These are phyloP conservation scores for Boletus rex-veris DNA, from an alignment of 768 basidiomycete genomes.

Conservation along the genomic window DNA sequence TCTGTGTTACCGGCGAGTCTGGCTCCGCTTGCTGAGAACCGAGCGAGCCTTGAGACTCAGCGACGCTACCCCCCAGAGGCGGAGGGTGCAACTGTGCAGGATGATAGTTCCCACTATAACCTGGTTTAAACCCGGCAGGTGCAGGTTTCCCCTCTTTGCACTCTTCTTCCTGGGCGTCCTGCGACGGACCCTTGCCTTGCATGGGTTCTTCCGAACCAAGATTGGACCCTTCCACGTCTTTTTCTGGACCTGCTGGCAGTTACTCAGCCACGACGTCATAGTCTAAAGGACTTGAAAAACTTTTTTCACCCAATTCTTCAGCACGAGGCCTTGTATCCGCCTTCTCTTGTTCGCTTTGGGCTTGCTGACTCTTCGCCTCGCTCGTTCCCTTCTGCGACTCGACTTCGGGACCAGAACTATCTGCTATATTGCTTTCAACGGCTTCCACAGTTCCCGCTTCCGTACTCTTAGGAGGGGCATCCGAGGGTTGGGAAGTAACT, in stretches of 20 bases:
- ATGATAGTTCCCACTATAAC: constrained; percentile 23
- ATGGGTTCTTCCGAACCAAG: neutral
- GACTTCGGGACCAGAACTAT: neutral
- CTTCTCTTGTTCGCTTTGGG: neutral
- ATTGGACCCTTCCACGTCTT: neutral
- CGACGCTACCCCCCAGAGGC: constrained; percentile 16
- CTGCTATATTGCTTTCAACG: neutral
- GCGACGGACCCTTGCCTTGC: neutral
- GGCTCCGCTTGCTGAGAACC: neutral
- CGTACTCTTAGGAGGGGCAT: neutral
- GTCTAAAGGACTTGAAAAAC: constrained; percentile 5
- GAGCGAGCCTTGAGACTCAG: constrained; percentile 6
- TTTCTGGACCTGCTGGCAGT: neutral
- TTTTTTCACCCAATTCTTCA: neutral
- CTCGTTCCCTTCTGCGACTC: neutral
- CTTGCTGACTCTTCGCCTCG: neutral
- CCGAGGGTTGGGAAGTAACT: neutral
- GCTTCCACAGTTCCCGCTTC: neutral
- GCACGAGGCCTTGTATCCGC: neutral
- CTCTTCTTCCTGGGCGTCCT: neutral
- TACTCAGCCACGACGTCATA: neutral
- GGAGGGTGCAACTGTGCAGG: constrained; percentile 30
- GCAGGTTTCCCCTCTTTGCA: neutral
- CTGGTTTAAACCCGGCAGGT: neutral
- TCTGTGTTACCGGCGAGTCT: neutral